A percentile compares a stretch with the other conserved stretches of the same genome.
These are phyloP conservation scores for Tuber melanosporum DNA, from an alignment of 495 filamentous ascomycete species.

Conservation along the genomic window DNA sequence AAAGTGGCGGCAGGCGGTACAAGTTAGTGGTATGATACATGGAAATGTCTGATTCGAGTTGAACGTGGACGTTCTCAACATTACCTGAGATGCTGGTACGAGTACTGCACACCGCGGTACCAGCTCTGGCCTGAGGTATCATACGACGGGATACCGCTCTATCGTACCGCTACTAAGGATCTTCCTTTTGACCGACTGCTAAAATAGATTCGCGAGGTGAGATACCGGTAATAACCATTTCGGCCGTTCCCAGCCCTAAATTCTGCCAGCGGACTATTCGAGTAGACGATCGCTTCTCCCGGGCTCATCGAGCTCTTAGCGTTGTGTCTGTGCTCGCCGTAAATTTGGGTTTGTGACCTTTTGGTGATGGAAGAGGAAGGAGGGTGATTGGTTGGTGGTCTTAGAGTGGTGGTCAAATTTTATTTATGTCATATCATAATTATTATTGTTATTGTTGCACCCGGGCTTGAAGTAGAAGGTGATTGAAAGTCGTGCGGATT, in stretches of 20 bases:
- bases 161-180: background rate
- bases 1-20: background rate
- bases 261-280: background rate
- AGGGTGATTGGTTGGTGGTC: background rate
- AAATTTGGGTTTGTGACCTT: background rate
- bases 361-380: background rate
- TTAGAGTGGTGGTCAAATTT: background rate
- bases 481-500: background rate
- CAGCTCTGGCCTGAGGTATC: background rate
- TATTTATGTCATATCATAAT: background rate
- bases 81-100: background rate
- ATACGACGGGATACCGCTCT: background rate
- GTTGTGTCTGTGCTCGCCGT: background rate
- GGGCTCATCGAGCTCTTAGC: background rate
- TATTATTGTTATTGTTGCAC: background rate
- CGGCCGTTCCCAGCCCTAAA: background rate
- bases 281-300: background rate
- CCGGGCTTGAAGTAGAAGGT: background rate
- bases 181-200: background rate
- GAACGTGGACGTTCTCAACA: background rate
- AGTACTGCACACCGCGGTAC: background rate
- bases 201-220: background rate
- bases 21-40: background rate
- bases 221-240: background rate
- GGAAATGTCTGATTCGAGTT: background rate